phyloP scores from a whole-genome alignment of 345 rosid genomes.

The Brassica napus region Da-Ae NC_063440.1:20904501-20905000 shows the following conservation, averaged over 20 bases:
- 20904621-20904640: not conserved
- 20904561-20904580: no score
- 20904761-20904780: not conserved
- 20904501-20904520: no score
- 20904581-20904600: not conserved
- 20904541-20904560: not conserved
- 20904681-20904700: no score
- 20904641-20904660: no score
- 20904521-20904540: not conserved
- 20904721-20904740: not conserved
- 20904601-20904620: not conserved
- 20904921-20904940: slow-evolving; percentile 43
- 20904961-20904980: slow-evolving; percentile 44
- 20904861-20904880: slow-evolving; percentile 4
- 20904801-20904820: not conserved
- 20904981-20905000: slow-evolving; percentile 21
- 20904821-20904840: slow-evolving; percentile 38
- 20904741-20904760: not conserved
- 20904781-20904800: not conserved
- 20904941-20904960: slow-evolving; percentile 47
- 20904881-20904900: slow-evolving; percentile 43
- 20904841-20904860: slow-evolving; percentile 18
- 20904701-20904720: not conserved
- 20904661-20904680: not conserved
- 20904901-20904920: slow-evolving; percentile 63